Percentiles rank a stretch among this genome's conserved stretches.
Conservation (phyloP, 2,329 filamentous ascomycete genomes). For the Herpotrichia juniperi region DNA sequence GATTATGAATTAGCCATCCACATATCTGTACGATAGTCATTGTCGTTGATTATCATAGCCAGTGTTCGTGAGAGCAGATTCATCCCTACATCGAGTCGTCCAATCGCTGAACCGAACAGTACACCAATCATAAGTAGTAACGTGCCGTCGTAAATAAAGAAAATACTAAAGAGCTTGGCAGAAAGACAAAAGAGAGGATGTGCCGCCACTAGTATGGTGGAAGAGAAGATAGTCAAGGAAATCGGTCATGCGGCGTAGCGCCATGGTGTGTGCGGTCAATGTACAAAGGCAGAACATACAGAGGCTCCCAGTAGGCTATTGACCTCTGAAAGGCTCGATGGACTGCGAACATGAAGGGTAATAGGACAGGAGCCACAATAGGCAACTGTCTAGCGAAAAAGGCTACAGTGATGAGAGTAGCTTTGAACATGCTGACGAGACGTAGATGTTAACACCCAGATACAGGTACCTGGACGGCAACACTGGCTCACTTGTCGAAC, state of each 20-base stretch:
- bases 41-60: neutral
- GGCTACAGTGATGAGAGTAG: neutral
- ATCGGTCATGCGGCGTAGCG: neutral
- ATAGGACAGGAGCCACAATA: neutral
- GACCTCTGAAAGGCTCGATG: too few relatives aligned
- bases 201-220: neutral
- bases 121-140: neutral
- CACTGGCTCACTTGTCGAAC: neutral
- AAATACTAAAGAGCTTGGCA: neutral
- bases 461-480: neutral
- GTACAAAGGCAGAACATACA: neutral
- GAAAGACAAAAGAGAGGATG: neutral
- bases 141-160: constrained; percentile 4
- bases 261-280: neutral
- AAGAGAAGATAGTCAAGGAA: constrained; percentile 4
- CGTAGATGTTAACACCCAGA: neutral
- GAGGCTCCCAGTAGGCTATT: too few relatives aligned
- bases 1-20: constrained; percentile 17
- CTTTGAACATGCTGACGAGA: neutral
- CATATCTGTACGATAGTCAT: constrained; percentile 4
- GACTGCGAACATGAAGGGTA: neutral
- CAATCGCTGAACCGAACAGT: neutral
- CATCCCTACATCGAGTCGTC: neutral
- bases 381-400: neutral
- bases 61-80: neutral